Evolutionary conservation across 106 monocot genomes (phyloP).

Genomic region (Amphibolis antarctica): DNA sequence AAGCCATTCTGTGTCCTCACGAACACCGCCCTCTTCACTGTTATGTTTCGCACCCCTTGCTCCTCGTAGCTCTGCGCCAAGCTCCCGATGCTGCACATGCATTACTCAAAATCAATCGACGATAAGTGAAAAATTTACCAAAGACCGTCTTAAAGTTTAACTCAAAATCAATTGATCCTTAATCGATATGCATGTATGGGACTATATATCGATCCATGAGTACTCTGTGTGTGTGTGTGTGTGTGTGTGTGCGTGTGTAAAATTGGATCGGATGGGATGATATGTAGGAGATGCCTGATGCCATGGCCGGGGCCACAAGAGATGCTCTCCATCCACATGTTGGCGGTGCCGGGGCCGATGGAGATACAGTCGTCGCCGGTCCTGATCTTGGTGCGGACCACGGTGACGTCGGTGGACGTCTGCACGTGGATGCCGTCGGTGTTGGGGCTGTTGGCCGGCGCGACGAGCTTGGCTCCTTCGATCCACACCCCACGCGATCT

Average conservation of each 20-base stretch:
- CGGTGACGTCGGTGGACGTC: conserved; percentile 4
- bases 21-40: conserved; percentile 3
- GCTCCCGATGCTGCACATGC: conserved; percentile 13
- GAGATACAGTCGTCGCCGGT: conserved; percentile 39
- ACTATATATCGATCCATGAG: too few relatives aligned
- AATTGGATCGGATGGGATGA: too few relatives aligned
- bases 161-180: too few relatives aligned
- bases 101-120: too few relatives aligned
- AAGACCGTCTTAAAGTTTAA: too few relatives aligned
- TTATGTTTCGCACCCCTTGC: conserved; percentile 9
- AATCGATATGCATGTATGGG: too few relatives aligned
- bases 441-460: conserved; percentile 24
- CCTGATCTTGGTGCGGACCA: conserved; percentile 10
- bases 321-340: conserved; percentile 22
- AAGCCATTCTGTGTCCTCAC: conserved; percentile 2
- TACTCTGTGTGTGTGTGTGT: background rate
- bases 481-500: conserved; percentile 9
- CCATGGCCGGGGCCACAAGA: conserved; percentile 28
- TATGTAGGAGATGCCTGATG: too few relatives aligned
- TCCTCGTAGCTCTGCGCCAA: background rate
- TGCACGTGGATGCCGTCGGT: conserved; percentile 23
- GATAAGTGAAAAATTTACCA: too few relatives aligned
- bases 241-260: conserved; percentile 3
- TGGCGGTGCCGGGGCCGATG: conserved; percentile 14
- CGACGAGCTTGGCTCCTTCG: conserved; percentile 9